Percentiles rank a stretch among this genome's conserved stretches.
Conservation (phyloP, 1,139 yeast species). For the Scheffersomyces titani region DNA sequence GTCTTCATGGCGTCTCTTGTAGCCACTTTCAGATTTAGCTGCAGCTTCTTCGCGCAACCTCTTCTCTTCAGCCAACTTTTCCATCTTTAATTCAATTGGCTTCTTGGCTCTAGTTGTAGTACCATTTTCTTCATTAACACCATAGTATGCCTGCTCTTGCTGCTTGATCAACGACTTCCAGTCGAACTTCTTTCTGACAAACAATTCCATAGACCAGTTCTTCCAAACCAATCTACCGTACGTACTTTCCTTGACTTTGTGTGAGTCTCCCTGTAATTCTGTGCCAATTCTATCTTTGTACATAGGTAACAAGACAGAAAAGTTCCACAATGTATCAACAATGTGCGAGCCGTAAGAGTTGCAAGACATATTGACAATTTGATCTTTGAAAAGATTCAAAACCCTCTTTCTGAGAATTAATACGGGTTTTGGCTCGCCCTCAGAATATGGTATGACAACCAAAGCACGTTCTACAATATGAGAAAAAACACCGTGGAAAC, state of each 20-base stretch:
- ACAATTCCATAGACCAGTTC: constrained; percentile 87
- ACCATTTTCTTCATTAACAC: constrained; percentile 18
- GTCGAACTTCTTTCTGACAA: constrained; percentile 70
- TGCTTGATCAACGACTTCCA: constrained; percentile 79
- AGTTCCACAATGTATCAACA: constrained; percentile 81
- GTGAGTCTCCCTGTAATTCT: constrained; percentile 61
- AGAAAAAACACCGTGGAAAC: constrained; percentile 85
- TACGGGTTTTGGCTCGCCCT: constrained; percentile 48
- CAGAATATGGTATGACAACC: constrained; percentile 28
- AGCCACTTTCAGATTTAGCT: constrained; percentile 11
- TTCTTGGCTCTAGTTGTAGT: constrained; percentile 26
- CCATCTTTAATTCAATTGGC: constrained; percentile 49
- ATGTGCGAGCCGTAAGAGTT: constrained; percentile 92
- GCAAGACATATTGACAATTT: constrained; percentile 64
- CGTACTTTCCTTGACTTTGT: constrained; percentile 74
- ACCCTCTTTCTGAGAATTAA: constrained; percentile 66
- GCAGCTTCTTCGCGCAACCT: constrained; percentile 28
- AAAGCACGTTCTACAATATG: constrained; percentile 75
- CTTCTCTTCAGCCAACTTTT: constrained; percentile 37
- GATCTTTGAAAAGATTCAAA: constrained; percentile 60
- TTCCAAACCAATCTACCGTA: constrained; percentile 95
- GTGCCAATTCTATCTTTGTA: constrained; percentile 86
- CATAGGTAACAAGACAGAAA: constrained; percentile 74
- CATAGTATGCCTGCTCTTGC: constrained; percentile 58
- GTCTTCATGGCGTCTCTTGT: constrained; percentile 18